phyloP scores from a whole-genome alignment of 768 basidiomycete species.

The Coprinopsis marcescibilis region DNA sequence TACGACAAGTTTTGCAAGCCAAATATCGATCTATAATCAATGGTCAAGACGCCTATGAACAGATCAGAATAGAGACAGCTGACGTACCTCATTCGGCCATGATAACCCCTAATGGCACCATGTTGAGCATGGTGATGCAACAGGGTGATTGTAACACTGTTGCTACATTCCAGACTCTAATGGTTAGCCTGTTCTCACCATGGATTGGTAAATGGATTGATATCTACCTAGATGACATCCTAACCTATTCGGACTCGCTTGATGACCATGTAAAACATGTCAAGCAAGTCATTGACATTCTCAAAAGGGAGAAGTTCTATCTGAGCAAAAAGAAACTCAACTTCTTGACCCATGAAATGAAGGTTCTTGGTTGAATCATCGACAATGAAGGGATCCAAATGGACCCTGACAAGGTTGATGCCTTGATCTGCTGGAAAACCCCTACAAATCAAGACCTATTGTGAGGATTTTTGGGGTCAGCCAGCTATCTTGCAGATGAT shows the following conservation, averaged over 20 bases:
- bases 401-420: constrained; percentile 28
- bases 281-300: constrained; percentile 21
- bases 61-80: constrained; percentile 25
- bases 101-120: constrained; percentile 30
- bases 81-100: constrained; percentile 30
- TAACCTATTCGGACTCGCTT: constrained; percentile 29
- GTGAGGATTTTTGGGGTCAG: constrained; percentile 33
- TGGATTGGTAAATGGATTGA: constrained; percentile 32
- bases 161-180: constrained; percentile 38
- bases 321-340: constrained; percentile 29
- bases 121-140: constrained; percentile 35
- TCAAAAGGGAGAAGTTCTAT: constrained; percentile 24
- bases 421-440: constrained; percentile 27
- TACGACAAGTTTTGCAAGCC: constrained; percentile 25
- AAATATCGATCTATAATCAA: constrained; percentile 34
- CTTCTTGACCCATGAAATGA: constrained; percentile 22
- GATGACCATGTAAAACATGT: constrained; percentile 34
- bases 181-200: constrained; percentile 32
- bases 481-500: constrained; percentile 24
- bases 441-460: constrained; percentile 30
- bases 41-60: constrained; percentile 36
- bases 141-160: constrained; percentile 42
- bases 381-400: constrained; percentile 32
- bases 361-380: constrained; percentile 36
- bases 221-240: constrained; percentile 41